Evolutionary conservation across 768 basidiomycete genomes (phyloP).

Genomic region (Lentinus brumalis): DNA sequence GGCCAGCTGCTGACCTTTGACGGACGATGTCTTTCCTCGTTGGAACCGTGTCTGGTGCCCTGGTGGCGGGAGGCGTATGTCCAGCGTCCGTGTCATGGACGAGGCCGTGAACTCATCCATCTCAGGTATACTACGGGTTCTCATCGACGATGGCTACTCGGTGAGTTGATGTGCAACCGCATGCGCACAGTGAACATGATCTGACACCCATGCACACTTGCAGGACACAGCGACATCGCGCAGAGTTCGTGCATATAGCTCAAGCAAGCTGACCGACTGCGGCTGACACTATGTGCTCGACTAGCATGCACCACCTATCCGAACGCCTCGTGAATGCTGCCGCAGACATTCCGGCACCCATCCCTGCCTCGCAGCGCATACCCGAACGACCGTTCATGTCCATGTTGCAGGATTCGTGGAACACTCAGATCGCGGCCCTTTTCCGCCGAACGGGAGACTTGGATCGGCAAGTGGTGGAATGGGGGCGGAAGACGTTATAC

Average conservation of each 20-base stretch:
- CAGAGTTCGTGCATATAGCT: conserved; percentile 22
- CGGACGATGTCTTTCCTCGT: conserved; percentile 8
- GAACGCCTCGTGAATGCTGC: conserved; percentile 26
- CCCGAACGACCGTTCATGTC: conserved; percentile 26
- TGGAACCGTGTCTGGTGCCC: conserved; percentile 9
- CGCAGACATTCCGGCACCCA: conserved; percentile 20
- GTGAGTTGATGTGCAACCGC: conserved; percentile 5
- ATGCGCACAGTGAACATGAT: neutral
- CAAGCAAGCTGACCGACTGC: neutral
- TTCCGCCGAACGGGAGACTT: conserved; percentile 24
- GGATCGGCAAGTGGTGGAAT: conserved; percentile 24
- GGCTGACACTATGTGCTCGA: neutral
- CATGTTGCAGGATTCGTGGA: conserved; percentile 31
- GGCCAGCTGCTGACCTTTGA: neutral
- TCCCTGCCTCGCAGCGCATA: conserved; percentile 28
- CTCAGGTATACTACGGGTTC: conserved; percentile 32
- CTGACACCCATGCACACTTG: neutral
- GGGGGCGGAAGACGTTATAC: conserved; percentile 27
- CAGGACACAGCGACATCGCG: conserved; percentile 27
- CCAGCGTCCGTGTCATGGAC: neutral
- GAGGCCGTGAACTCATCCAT: neutral
- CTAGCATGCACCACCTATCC: conserved; percentile 27
- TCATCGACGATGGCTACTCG: conserved; percentile 29
- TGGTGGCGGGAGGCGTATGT: conserved; percentile 30
- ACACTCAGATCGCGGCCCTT: conserved; percentile 28